These are phyloP conservation scores for Nigrograna mackinnonii DNA, from an alignment of 2,329 filamentous ascomycete genomes.

Conservation along the genomic window DNA sequence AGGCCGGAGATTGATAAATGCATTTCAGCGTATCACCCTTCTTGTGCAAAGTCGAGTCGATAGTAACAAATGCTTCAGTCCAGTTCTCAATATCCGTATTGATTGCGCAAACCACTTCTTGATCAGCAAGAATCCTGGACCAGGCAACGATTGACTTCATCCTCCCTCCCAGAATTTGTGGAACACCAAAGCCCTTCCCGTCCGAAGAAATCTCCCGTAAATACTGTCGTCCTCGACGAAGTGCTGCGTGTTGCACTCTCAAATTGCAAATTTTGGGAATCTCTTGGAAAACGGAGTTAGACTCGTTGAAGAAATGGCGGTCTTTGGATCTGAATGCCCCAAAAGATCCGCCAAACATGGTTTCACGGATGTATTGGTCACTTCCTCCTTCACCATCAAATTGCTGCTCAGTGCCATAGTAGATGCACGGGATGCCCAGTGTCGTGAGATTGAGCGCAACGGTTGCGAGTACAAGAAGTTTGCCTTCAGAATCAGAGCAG, in stretches of 20 bases:
- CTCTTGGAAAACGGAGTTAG: conserved; percentile 8
- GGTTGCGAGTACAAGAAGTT: conserved; percentile 12
- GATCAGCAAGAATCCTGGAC: conserved; percentile 20
- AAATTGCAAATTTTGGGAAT: conserved; percentile 11
- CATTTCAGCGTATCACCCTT: conserved; percentile 5
- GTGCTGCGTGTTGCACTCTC: conserved; percentile 6
- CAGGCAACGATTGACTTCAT: conserved; percentile 21
- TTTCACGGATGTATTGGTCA: conserved; percentile 25
- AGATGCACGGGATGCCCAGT: conserved; percentile 27
- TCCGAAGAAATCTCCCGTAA: conserved; percentile 18
- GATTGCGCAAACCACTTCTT: conserved; percentile 21
- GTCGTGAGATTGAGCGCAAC: conserved; percentile 21
- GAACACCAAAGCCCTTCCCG: conserved; percentile 13
- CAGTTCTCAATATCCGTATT: conserved; percentile 16
- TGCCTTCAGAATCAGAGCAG: conserved; percentile 12
- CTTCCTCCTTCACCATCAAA: conserved; percentile 19
- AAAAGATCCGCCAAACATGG: conserved; percentile 23
- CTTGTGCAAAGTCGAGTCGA: conserved; percentile 16
- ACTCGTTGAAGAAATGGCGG: conserved; percentile 21
- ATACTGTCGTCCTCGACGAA: conserved; percentile 18
- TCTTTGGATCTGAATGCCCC: conserved; percentile 21
- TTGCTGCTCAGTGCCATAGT: conserved; percentile 26
- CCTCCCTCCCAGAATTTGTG: conserved; percentile 6
- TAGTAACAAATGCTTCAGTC: conserved; percentile 14
- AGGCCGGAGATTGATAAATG: conserved; percentile 9